Base-by-base conservation (phyloP, 257 asterid genomes). In the Scutellaria galericulata region DNA sequence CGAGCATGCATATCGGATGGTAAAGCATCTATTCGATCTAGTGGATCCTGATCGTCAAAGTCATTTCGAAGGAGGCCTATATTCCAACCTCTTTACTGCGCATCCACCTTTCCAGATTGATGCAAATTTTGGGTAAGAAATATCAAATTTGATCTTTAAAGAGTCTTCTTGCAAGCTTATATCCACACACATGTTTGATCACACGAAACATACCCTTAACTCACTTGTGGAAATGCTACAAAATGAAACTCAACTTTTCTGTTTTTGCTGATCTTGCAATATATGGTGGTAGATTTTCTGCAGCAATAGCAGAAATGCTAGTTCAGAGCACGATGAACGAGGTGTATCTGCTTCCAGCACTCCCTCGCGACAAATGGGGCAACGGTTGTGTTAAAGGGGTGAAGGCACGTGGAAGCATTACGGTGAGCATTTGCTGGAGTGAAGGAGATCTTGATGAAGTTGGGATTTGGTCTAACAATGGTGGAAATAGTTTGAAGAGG, bases 81-180 rank as follows among this genome's bases (percentile, higher is more conserved):
- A 91, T n/a, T 83, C 84, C 52, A 87, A 91, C 78, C 85, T 89
- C 58, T 89, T 91, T 22, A 84, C 90, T 12, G 86, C 97, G 52
- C 97, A 89, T 68, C 95, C 97, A 40, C 95, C 93, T 77, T 91
- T 91, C 82, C 96, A 91, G 83, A 89, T 91, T 20, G 95, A 91
- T 56, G 97, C 95, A 39, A 91, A 89, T 73, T 89, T 89, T 22
- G 97, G 97, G 96, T 86, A 80, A 77, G 81, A 48, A 61, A 52
- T 12, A 7, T 51, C 20, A 56, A 35, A 6, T 40, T 42, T 47
- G 42, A 72, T 18, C 54, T 62, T 61, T 11, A 74, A 35, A 42
- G 13, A n/a, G 9, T 31, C 1, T 55, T 31, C 37, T 50, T 50
- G 20, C 55, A 50, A 50, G 55, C 55, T 14, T 4, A n/a, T 50